Conservation (phyloP, 2,329 filamentous ascomycete species). For the Fusarium coffeatum region DNA sequence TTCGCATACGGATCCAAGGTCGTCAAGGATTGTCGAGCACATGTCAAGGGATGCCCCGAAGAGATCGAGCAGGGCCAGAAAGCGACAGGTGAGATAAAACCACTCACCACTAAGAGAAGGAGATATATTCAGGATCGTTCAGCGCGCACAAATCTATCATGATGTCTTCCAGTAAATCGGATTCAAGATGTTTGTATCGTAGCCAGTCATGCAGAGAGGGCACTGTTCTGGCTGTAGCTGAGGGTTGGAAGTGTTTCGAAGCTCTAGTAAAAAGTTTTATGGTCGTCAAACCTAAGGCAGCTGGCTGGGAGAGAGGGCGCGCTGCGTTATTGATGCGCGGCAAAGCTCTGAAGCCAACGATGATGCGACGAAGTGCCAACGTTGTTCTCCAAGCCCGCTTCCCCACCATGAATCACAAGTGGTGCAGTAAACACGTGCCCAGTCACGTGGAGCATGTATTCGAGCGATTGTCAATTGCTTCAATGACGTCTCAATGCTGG, state of each 20-base stretch:
- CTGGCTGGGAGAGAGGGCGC: slow-evolving; percentile 24
- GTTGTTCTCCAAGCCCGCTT: slow-evolving; percentile 41
- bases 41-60: neutral
- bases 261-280: slow-evolving; percentile 22
- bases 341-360: slow-evolving; percentile 44
- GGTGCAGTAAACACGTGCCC: slow-evolving; percentile 25
- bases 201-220: slow-evolving; percentile 40
- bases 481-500: neutral
- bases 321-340: slow-evolving; percentile 38
- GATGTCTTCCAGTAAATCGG: slow-evolving; percentile 50
- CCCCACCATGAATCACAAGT: slow-evolving; percentile 40
- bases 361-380: slow-evolving; percentile 48
- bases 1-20: neutral
- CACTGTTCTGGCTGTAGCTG: slow-evolving; percentile 28
- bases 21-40: neutral
- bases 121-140: slow-evolving; percentile 48
- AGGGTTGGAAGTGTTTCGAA: slow-evolving; percentile 5
- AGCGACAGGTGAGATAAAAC: slow-evolving; percentile 13
- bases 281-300: slow-evolving; percentile 25
- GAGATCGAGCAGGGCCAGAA: slow-evolving; percentile 10
- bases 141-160: slow-evolving; percentile 57
- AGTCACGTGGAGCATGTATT: neutral
- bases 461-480: neutral
- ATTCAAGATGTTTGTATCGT: slow-evolving; percentile 42
- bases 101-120: slow-evolving; percentile 57